Evolutionary conservation across 495 filamentous ascomycete genomes (phyloP), one percentile per base, ranked within the genome.

Genomic region (Penicillium cinerascens): DNA sequence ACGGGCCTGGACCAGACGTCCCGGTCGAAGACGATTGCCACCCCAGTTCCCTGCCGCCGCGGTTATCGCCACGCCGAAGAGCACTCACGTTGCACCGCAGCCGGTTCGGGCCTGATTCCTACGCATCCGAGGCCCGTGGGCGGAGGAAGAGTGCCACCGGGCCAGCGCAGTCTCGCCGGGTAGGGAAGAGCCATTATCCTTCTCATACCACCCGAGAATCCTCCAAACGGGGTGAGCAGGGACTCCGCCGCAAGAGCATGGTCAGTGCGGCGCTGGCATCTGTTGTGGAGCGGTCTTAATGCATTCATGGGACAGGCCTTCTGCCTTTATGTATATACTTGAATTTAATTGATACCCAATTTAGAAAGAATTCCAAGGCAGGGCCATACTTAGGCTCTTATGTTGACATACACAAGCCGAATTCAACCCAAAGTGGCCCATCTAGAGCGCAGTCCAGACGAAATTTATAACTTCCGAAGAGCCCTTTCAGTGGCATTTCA

Each of bases 191-290:
- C 23, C 70, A 74, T 48, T 52, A 67, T 45, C 26, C 42, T 25
- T 42, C 58, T 15, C 59, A 44, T 38, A n/a, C 60, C 2, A 48
- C 56, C n/a, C 59, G 67, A 17, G 68, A 69, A 36, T 39, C 63
- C 23, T 63, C 60, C 9, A 74, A 70, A 57, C 71, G 70, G 51
- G 67, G 67, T 48, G 74, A 76, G 25, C 67, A 72, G 44, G 68
- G 70, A 0, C 47, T 77, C 11, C 58, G 74, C 37, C 58, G 74
- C 43, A 75, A 71, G 63, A 78, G 74, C 50, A 60, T 78, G 35
- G 73, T 78, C 7, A 75, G 69, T 64, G 69, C 72, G 22, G 72
- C 72, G 29, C 54, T 76, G 56, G 73, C 73, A 4, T 73, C 68
- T 15, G 67, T 75, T 53, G 66, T 68, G 18, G 69, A 72, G 44